Conservation (phyloP, 176 grass and related monocot species). For the Zoysia japonica region DNA sequence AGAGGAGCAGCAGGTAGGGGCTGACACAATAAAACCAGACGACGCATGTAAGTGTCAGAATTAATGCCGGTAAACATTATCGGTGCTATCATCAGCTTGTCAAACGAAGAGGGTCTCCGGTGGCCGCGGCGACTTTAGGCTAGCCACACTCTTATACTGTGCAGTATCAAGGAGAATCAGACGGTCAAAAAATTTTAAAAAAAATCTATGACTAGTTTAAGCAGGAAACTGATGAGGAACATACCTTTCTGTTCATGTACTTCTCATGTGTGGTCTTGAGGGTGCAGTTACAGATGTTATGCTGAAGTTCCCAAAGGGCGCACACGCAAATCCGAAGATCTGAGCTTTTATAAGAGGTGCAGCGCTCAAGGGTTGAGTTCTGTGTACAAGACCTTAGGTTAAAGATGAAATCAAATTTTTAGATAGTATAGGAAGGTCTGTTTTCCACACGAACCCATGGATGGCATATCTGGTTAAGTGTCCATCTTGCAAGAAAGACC, state of each 20-base stretch:
- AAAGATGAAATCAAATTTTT: slow-evolving; percentile 23
- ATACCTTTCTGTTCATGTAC: slow-evolving; percentile 84
- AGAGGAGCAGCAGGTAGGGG: background rate
- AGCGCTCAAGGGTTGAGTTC: slow-evolving; percentile 83
- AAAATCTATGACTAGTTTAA: slow-evolving; percentile 14
- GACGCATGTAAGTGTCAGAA: background rate
- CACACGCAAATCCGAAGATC: slow-evolving; percentile 57
- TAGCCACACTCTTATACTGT: slow-evolving; percentile 68
- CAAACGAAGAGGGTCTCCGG: slow-evolving; percentile 43
- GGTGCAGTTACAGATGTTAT: slow-evolving; percentile 50
- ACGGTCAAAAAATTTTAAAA: background rate
- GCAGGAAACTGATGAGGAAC: background rate
- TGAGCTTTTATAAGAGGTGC: slow-evolving; percentile 68
- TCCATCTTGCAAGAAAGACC: slow-evolving; percentile 87
- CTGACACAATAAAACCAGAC: background rate
- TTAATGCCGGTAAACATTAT: background rate
- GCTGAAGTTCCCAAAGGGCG: slow-evolving; percentile 66
- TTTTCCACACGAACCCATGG: slow-evolving; percentile 71
- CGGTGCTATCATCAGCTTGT: slow-evolving; percentile 16
- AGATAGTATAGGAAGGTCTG: background rate
- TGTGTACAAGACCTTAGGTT: slow-evolving; percentile 36
- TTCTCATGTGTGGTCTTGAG: slow-evolving; percentile 74
- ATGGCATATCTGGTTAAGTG: slow-evolving; percentile 65
- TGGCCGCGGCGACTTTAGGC: slow-evolving; percentile 46
- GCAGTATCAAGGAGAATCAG: background rate